A percentile compares a stretch with the other conserved stretches of the same genome.
These are phyloP conservation scores for Chenopodium formosanum DNA, from an alignment of 148 eudicot genomes.

Conservation along the genomic window DNA sequence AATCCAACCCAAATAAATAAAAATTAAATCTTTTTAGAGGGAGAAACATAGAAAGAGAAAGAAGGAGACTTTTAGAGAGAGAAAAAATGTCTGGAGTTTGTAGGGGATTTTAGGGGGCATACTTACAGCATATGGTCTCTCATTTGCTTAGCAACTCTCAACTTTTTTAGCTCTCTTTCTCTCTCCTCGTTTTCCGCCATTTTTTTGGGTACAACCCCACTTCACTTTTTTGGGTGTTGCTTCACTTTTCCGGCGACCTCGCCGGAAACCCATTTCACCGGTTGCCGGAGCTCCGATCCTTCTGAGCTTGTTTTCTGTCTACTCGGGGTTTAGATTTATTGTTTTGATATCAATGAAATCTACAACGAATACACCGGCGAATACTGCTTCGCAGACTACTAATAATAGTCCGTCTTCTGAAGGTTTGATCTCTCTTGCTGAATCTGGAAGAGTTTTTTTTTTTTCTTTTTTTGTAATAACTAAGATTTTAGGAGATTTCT, in stretches of 20 bases:
- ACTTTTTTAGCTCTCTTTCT: neutral
- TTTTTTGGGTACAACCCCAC: neutral
- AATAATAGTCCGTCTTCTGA: slow-evolving; percentile 37
- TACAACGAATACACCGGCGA: slow-evolving; percentile 42
- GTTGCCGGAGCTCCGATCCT: slow-evolving; percentile 20
- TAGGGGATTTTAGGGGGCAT: slow-evolving; percentile 55
- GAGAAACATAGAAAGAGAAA: neutral
- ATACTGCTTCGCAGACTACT: slow-evolving; percentile 40
- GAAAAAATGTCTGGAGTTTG: slow-evolving; percentile 41
- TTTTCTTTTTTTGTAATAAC: neutral
- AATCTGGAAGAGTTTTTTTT: neutral
- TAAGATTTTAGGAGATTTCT: neutral
- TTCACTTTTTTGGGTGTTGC: neutral
- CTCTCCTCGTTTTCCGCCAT: slow-evolving; percentile 8
- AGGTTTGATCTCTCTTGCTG: slow-evolving; percentile 40
- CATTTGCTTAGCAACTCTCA: slow-evolving; percentile 27
- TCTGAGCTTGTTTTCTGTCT: neutral
- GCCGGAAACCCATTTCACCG: slow-evolving; percentile 35
- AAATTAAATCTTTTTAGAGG: neutral
- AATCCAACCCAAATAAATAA: too few relatives aligned
- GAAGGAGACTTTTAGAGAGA: slow-evolving; percentile 23
- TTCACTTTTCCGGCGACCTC: slow-evolving; percentile 32
- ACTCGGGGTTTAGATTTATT: slow-evolving; percentile 13
- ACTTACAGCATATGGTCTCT: slow-evolving; percentile 58
- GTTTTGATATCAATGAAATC: slow-evolving; percentile 43